Percentiles rank a stretch among this genome's conserved stretches.
Conservation (phyloP, 805 yeast genomes). For the Zygosaccharomyces pseudorouxii region DNA sequence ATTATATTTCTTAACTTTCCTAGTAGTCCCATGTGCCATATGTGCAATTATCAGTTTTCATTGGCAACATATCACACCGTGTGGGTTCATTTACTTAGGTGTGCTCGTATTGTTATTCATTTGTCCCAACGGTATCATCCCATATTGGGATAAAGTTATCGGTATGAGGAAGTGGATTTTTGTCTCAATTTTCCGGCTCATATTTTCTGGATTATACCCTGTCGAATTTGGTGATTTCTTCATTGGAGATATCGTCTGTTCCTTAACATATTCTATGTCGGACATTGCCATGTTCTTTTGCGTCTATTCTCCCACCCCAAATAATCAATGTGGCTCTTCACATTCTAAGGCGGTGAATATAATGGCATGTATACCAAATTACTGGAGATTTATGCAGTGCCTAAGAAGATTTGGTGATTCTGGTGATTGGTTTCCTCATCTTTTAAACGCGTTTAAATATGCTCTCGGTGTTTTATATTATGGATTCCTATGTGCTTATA, state of each 20-base stretch:
- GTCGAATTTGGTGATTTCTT: conserved; percentile 95
- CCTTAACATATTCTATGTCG: conserved; percentile 82
- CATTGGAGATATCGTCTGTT: conserved; percentile 85
- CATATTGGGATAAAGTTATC: conserved; percentile 36
- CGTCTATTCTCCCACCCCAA: conserved; percentile 55
- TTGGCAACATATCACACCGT: conserved; percentile 72
- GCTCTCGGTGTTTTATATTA: conserved; percentile 61
- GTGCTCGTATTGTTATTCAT: conserved; percentile 15
- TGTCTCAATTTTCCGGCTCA: conserved; percentile 62
- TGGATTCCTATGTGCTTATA: conserved; percentile 68
- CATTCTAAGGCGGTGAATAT: conserved; percentile 78
- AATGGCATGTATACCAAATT: conserved; percentile 74
- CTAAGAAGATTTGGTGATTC: conserved; percentile 87
- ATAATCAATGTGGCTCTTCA: conserved; percentile 65
- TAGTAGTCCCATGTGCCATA: conserved; percentile 52
- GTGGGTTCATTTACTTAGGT: conserved; percentile 56
- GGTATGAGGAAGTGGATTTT: conserved; percentile 77
- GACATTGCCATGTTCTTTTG: conserved; percentile 84
- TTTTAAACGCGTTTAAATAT: conserved; percentile 84
- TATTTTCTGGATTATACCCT: conserved; percentile 82
- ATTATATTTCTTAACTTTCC: conserved; percentile 56
- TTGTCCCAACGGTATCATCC: conserved; percentile 22
- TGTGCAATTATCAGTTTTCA: conserved; percentile 73
- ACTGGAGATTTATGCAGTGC: conserved; percentile 91
- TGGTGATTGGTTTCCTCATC: conserved; percentile 93